Percentiles rank a stretch among this genome's conserved stretches.
Conservation (phyloP, 257 asterid genomes). For the Solanum bukasovii region DNA sequence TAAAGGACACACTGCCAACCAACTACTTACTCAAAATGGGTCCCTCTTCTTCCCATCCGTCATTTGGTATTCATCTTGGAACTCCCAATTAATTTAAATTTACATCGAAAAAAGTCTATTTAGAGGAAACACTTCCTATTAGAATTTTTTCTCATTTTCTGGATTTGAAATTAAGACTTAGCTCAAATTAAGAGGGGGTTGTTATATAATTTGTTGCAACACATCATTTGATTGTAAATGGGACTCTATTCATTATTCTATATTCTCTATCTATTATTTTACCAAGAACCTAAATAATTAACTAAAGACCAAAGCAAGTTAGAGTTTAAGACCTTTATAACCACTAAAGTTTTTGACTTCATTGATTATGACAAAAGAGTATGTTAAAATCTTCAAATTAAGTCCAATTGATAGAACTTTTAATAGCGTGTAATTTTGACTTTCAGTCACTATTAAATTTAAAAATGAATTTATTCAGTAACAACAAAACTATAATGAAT, state of each 20-base stretch:
- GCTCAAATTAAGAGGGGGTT: background rate
- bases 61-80: fast-evolving
- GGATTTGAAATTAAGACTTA: background rate
- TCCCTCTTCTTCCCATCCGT: background rate
- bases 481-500: background rate
- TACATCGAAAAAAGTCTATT: too few relatives aligned
- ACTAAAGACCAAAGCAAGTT: background rate
- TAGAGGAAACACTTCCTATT: too few relatives aligned
- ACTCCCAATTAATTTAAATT: background rate
- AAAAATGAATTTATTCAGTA: background rate
- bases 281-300: background rate
- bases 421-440: background rate
- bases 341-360: background rate
- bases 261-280: background rate
- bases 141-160: too few relatives aligned
- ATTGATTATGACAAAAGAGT: background rate
- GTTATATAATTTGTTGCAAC: background rate
- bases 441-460: background rate
- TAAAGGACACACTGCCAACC: background rate
- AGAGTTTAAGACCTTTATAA: background rate
- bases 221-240: background rate
- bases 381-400: background rate
- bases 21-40: background rate
- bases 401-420: background rate
- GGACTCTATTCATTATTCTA: background rate